Conservation (phyloP, 2,329 filamentous ascomycete species). For the Fusarium citri region DNA sequence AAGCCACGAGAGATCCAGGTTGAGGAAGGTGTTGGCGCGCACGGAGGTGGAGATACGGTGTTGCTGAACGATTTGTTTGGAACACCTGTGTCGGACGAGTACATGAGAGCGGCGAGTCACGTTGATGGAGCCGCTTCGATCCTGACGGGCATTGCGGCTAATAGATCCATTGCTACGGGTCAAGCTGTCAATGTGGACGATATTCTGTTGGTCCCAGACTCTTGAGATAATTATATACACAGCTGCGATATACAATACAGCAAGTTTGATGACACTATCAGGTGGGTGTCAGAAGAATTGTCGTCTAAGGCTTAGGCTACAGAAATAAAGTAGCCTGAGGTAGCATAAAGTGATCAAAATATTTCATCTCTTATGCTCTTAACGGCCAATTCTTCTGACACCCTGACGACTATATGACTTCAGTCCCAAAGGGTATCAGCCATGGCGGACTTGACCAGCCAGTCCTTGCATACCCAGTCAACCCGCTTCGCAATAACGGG, state of each 20-base stretch:
- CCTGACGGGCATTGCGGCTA: slow-evolving; percentile 69
- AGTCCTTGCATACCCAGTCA: slow-evolving; percentile 30
- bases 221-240: not conserved
- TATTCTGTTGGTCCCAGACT: slow-evolving; percentile 49
- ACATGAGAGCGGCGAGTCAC: slow-evolving; percentile 66
- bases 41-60: slow-evolving; percentile 70
- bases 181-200: slow-evolving; percentile 68
- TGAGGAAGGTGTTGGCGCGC: slow-evolving; percentile 63
- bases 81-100: slow-evolving; percentile 62
- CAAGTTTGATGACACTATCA: not conserved
- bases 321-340: too few relatives aligned
- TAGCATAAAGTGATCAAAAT: too few relatives aligned
- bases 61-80: slow-evolving; percentile 69
- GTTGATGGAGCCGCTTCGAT: slow-evolving; percentile 70
- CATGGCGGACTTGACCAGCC: slow-evolving; percentile 26
- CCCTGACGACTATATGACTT: too few relatives aligned
- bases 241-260: not conserved
- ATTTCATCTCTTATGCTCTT: too few relatives aligned
- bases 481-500: slow-evolving; percentile 12
- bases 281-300: too few relatives aligned
- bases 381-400: too few relatives aligned
- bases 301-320: too few relatives aligned
- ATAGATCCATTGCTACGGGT: slow-evolving; percentile 67
- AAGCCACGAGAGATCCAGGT: slow-evolving; percentile 68
- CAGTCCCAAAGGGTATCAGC: slow-evolving; percentile 18